A percentile compares a stretch with the other conserved stretches of the same genome.
These are phyloP conservation scores for Zizania latifolia DNA, from an alignment of 176 grass and related monocot species.

Conservation along the genomic window DNA sequence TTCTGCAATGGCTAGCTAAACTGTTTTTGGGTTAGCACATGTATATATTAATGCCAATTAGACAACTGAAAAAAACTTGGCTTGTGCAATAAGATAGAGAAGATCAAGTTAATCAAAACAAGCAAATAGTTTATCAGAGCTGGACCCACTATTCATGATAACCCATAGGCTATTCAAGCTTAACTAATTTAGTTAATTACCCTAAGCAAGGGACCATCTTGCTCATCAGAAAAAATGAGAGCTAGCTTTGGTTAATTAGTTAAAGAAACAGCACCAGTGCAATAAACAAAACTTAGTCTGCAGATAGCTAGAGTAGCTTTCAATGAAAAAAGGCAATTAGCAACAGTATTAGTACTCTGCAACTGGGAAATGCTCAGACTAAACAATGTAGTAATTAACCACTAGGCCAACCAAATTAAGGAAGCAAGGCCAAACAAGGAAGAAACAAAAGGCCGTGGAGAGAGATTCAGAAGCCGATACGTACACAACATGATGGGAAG, in stretches of 20 bases:
- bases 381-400: conserved; percentile 2
- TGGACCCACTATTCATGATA: conserved; percentile 24
- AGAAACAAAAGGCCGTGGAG: conserved; percentile 30
- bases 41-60: not conserved
- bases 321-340: conserved; percentile 15
- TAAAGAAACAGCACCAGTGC: conserved; percentile 24
- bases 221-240: conserved; percentile 7
- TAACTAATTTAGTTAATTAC: conserved; percentile 8
- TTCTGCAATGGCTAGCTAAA: too few species aligned
- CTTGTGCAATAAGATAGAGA: too few species aligned
- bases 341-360: conserved; percentile 13
- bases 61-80: not conserved
- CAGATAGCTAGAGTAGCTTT: not conserved
- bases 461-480: not conserved
- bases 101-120: too few species aligned
- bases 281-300: conserved; percentile 34
- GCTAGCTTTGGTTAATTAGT: conserved; percentile 29
- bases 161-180: conserved; percentile 6
- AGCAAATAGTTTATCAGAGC: conserved; percentile 8
- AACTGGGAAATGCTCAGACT: not conserved
- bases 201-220: conserved; percentile 4
- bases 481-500: conserved; percentile 10
- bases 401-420: conserved; percentile 36
- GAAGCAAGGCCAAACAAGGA: conserved; percentile 31
- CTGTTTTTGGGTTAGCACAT: not conserved